Evolutionary conservation across 106 monocot genomes (phyloP).

Genomic region (Acorus gramineus): DNA sequence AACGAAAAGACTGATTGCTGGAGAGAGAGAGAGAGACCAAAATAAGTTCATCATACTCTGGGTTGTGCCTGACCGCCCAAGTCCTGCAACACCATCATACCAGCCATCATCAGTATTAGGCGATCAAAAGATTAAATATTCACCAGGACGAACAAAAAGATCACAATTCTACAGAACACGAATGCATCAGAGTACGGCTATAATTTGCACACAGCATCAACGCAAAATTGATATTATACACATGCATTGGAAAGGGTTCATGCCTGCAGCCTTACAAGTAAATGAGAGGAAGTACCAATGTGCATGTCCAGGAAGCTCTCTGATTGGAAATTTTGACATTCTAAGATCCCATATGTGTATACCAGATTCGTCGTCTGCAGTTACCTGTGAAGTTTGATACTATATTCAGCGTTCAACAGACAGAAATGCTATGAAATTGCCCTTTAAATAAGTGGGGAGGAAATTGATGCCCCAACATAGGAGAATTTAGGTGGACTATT

Average conservation of each 20-base stretch:
- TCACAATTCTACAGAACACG: too few relatives aligned
- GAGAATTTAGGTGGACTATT: too few relatives aligned
- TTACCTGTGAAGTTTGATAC: slow-evolving; percentile 29
- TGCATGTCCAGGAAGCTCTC: slow-evolving; percentile 72
- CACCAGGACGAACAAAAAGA: too few relatives aligned
- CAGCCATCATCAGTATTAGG: background rate
- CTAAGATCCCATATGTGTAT: slow-evolving; percentile 78
- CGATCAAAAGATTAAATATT: too few relatives aligned
- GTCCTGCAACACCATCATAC: slow-evolving; percentile 49
- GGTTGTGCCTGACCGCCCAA: slow-evolving; percentile 77
- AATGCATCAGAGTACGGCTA: too few relatives aligned
- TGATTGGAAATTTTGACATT: slow-evolving; percentile 64
- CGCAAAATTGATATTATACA: too few relatives aligned
- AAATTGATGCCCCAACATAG: too few relatives aligned
- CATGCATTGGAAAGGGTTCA: background rate
- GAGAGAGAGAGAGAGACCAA: slow-evolving; percentile 43
- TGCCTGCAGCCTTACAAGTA: too few relatives aligned
- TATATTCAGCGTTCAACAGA: background rate
- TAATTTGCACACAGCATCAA: too few relatives aligned
- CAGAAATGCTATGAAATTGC: background rate
- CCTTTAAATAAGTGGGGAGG: too few relatives aligned
- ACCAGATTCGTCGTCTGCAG: slow-evolving; percentile 92
- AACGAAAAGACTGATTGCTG: background rate
- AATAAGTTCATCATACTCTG: slow-evolving; percentile 73
- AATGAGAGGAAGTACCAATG: slow-evolving; percentile 59